These are phyloP conservation scores for Ramalina intermedia DNA, from an alignment of 495 filamentous ascomycete genomes.

Conservation along the genomic window DNA sequence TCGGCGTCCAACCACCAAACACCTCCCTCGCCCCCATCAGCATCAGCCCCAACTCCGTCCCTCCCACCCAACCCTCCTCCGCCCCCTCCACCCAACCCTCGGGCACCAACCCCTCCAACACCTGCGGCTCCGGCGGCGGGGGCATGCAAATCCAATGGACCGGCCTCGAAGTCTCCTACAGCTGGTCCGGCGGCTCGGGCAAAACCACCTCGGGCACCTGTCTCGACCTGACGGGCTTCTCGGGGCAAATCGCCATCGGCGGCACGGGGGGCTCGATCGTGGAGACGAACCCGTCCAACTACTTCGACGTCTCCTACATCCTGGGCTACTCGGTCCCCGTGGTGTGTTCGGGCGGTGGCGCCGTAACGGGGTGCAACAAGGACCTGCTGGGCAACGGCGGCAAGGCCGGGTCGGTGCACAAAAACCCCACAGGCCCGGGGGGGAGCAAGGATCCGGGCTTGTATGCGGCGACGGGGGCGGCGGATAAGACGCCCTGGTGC, in stretches of 20 bases:
- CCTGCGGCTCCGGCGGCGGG: not conserved
- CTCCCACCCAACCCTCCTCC: too few species aligned
- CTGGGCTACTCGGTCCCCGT: slow-evolving; percentile 3
- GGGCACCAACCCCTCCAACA: not conserved
- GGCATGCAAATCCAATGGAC: slow-evolving; percentile 1
- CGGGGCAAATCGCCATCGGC: slow-evolving; percentile 3
- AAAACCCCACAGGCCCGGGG: slow-evolving; percentile 1
- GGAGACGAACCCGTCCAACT: slow-evolving; percentile 1
- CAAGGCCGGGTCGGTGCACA: not conserved
- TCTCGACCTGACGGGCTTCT: not conserved
- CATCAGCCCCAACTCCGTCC: not conserved
- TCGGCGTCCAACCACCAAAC: not conserved
- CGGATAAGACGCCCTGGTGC: slow-evolving; percentile 3
- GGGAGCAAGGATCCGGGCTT: slow-evolving; percentile 1
- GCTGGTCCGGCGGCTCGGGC: not conserved
- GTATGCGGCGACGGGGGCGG: not conserved
- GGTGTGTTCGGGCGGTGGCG: not conserved
- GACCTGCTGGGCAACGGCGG: not conserved
- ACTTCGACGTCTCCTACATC: slow-evolving; percentile 3
- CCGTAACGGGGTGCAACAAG: slow-evolving; percentile 2
- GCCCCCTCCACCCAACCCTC: too few species aligned
- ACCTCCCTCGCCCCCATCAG: not conserved
- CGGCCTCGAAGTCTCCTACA: not conserved
- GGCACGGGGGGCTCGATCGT: not conserved
- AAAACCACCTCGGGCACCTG: not conserved